phyloP scores from a whole-genome alignment of 1,139 yeast genomes.

The Pichia sp. region DNA sequence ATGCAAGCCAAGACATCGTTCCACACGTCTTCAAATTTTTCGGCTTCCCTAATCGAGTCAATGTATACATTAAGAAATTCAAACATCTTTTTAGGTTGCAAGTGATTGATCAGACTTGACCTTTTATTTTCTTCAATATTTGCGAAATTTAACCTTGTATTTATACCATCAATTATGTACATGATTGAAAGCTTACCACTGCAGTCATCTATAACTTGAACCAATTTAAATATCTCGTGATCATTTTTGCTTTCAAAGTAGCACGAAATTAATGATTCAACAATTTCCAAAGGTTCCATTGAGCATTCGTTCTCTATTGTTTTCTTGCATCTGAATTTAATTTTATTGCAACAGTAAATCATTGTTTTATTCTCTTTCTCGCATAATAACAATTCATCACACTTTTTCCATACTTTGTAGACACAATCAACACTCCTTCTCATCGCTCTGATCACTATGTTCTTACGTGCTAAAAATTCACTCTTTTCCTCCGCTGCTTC shows the following conservation, averaged over 20 bases:
- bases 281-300: conserved; percentile 64
- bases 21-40: conserved; percentile 74
- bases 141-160: conserved; percentile 33
- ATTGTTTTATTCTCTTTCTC: conserved; percentile 32
- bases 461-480: conserved; percentile 45
- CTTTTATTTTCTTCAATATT: conserved; percentile 25
- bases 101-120: conserved; percentile 37
- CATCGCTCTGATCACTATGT: conserved; percentile 53
- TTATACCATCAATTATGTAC: conserved; percentile 48
- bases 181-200: conserved; percentile 73
- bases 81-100: conserved; percentile 36
- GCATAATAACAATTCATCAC: conserved; percentile 39
- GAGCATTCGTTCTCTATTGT: conserved; percentile 61
- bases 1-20: conserved; percentile 46
- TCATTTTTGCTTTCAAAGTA: conserved; percentile 12
- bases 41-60: conserved; percentile 52
- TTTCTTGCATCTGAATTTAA: conserved; percentile 65
- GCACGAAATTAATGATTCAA: conserved; percentile 52
- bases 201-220: conserved; percentile 80
- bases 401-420: conserved; percentile 68
- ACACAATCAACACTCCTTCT: conserved; percentile 50
- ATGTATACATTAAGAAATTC: conserved; percentile 52
- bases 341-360: conserved; percentile 54
- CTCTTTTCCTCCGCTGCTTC: conserved; percentile 58
- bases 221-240: conserved; percentile 31